A percentile compares a stretch with the other conserved stretches of the same genome.
Evolutionary conservation across 106 monocot genomes (phyloP).

Genomic region (Narthecium ossifragum): DNA sequence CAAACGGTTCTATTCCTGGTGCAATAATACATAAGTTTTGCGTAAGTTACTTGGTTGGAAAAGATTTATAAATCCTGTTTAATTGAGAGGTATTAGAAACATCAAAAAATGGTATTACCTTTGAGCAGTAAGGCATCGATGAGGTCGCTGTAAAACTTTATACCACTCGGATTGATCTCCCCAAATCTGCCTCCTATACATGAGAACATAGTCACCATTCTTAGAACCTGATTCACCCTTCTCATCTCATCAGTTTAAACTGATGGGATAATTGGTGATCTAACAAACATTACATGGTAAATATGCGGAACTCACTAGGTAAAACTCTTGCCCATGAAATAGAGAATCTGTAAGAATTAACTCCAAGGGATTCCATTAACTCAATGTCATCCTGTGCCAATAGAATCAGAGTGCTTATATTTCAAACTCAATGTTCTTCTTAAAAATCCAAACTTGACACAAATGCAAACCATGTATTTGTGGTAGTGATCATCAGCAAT

Average conservation of each 20-base stretch:
- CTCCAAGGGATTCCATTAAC: conserved; percentile 18
- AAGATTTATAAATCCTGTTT: too few relatives aligned
- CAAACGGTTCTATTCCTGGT: conserved; percentile 56
- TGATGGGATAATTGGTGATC: background rate
- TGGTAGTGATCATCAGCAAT: conserved; percentile 20
- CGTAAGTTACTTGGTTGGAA: too few relatives aligned
- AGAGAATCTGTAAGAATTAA: conserved; percentile 20
- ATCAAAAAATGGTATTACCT: conserved; percentile 28
- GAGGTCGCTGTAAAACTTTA: conserved; percentile 45
- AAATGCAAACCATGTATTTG: conserved; percentile 7
- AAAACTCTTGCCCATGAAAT: conserved; percentile 24
- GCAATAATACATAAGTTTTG: conserved; percentile 5
- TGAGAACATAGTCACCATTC: background rate
- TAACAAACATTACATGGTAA: background rate
- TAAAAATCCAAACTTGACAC: background rate
- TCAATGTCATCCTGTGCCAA: conserved; percentile 16
- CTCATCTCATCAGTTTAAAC: background rate
- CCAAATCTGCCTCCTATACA: conserved; percentile 48
- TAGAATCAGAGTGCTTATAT: background rate
- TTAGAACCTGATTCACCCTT: background rate
- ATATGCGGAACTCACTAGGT: conserved; percentile 4
- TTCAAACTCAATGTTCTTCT: background rate
- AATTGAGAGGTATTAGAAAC: too few relatives aligned
- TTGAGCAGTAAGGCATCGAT: conserved; percentile 30
- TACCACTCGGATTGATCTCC: conserved; percentile 29